Percentiles rank a stretch among this genome's conserved stretches.
phyloP scores from a whole-genome alignment of 2,329 filamentous ascomycete genomes.

The Fusarium sp. region DNA sequence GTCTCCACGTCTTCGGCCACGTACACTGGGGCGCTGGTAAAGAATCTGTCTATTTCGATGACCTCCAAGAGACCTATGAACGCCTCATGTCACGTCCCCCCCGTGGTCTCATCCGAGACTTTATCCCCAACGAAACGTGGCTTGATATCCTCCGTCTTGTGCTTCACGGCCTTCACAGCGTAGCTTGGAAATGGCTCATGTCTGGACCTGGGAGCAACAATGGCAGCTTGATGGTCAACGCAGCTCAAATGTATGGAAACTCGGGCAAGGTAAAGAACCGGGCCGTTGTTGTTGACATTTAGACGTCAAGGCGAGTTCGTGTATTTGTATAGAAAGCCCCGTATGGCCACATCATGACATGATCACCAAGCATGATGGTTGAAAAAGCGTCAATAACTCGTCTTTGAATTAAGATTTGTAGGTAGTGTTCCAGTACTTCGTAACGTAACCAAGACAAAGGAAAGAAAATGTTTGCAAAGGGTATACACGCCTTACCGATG shows the following conservation, averaged over 20 bases:
- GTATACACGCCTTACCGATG: constrained; percentile 13
- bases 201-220: constrained; percentile 61
- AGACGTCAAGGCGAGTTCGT: neutral
- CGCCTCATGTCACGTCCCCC: constrained; percentile 61
- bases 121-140: constrained; percentile 60
- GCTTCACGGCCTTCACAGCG: constrained; percentile 56
- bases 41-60: constrained; percentile 79
- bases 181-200: constrained; percentile 69
- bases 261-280: constrained; percentile 59
- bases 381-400: neutral
- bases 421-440: neutral
- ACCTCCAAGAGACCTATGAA: constrained; percentile 77
- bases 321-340: neutral
- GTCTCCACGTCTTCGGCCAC: constrained; percentile 86
- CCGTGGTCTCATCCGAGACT: constrained; percentile 56
- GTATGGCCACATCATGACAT: neutral
- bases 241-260: constrained; percentile 65
- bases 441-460: constrained; percentile 12
- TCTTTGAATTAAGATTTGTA: constrained; percentile 18
- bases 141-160: constrained; percentile 57
- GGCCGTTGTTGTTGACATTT: constrained; percentile 51
- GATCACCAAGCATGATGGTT: neutral
- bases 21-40: constrained; percentile 80
- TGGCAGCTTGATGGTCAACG: constrained; percentile 66
- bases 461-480: constrained; percentile 23